A percentile compares a stretch with the other conserved stretches of the same genome.
Evolutionary conservation across 148 eudicot genomes (phyloP).

Genomic region (Rhododendron henanense): DNA sequence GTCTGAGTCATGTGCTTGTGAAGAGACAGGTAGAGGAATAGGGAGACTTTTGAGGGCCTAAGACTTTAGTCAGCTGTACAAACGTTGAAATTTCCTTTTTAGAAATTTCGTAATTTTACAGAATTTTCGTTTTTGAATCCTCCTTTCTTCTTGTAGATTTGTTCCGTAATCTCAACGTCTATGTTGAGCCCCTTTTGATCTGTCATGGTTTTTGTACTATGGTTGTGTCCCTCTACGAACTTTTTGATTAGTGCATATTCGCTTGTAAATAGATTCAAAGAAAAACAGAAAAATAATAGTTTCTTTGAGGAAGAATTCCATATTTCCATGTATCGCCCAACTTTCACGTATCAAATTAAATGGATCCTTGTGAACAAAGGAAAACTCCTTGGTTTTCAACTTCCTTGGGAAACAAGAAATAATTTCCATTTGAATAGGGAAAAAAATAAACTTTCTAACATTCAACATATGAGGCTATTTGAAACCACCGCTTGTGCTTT

Average conservation of each 20-base stretch:
- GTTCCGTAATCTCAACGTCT: neutral
- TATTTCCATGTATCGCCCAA: neutral
- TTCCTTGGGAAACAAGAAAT: neutral
- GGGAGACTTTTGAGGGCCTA: neutral
- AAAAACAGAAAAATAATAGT: neutral
- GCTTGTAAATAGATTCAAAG: neutral
- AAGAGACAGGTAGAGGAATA: neutral
- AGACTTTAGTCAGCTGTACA: neutral
- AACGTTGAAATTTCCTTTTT: neutral
- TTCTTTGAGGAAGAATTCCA: too few species aligned
- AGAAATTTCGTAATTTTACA: neutral
- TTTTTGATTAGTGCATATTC: neutral
- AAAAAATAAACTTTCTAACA: neutral
- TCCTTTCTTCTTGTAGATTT: neutral
- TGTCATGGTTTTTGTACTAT: neutral
- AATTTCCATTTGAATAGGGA: neutral
- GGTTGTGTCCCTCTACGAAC: neutral
- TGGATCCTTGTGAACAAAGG: neutral
- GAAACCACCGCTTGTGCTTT: neutral
- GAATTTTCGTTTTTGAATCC: neutral
- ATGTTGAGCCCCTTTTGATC: neutral
- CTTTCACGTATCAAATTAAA: neutral
- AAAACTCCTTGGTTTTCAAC: neutral
- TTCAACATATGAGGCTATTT: neutral
- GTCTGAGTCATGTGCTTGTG: neutral